These are phyloP conservation scores for Eucalyptus regnans DNA, from an alignment of 345 rosid species.

Conservation along the genomic window DNA sequence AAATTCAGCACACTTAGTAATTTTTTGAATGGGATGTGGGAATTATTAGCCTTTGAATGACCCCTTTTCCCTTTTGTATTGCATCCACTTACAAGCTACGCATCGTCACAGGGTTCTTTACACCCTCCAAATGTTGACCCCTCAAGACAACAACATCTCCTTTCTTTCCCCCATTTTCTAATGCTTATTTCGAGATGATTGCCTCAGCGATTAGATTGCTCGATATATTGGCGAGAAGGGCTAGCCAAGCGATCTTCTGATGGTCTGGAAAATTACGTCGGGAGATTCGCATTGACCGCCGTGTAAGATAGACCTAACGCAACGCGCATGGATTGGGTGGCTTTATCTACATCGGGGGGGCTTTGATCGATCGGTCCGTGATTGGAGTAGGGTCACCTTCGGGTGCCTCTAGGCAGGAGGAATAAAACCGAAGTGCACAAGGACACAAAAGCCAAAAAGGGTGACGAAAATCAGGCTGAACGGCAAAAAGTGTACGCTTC, in stretches of 20 bases:
- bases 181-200: neutral
- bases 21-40: neutral
- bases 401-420: neutral
- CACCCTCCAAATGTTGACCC: neutral
- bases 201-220: neutral
- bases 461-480: neutral
- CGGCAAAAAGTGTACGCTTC: neutral
- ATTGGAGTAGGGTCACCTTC: neutral
- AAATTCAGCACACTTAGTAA: neutral
- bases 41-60: neutral
- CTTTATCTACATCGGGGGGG: neutral
- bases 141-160: neutral
- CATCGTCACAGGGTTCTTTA: slow-evolving; percentile 1
- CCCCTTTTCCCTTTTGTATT: neutral
- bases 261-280: neutral
- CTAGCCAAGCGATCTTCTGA: neutral
- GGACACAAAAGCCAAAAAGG: neutral
- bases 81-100: slow-evolving; percentile 40
- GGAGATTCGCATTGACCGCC: neutral
- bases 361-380: neutral
- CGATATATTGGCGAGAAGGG: neutral
- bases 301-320: neutral
- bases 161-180: neutral
- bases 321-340: neutral
- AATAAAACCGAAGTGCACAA: neutral